Evolutionary conservation across 1,284 basidiomycete genomes (phyloP), one percentile per base, ranked within the genome.

Genomic region (Cystobasidium sp.): DNA sequence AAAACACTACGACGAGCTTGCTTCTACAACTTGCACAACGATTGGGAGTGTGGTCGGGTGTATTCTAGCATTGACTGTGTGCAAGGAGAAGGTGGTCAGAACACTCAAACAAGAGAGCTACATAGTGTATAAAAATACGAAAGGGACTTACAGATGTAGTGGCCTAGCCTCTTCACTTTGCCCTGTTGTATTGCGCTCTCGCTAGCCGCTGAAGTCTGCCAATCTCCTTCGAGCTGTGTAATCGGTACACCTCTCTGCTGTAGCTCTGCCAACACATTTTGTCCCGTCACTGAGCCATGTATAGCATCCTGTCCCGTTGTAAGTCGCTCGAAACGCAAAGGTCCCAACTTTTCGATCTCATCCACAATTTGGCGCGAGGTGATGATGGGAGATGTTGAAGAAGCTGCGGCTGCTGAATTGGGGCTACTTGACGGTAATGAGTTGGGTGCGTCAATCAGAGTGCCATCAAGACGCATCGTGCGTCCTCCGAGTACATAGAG

Each of bases 231-330:
- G 12, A 74, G 39, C 16, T 68, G 56, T 24, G 55, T 66, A 12
- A 68, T 20, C 49, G 55, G 65, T 20, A 68, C 41, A 46, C 63
- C 63, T 51, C 49, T 10, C 16, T 58, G 53, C 31, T 65, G 70
- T 6, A 73, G 70, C 2, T 24, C 62, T 24, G 43, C 24, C 12
- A 65, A 63, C n/a, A 73, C 20, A 51, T 73, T 62, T 37, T 73
- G 70, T 0, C 43, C 9, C n/a, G 70, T 73, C 6, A 73, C 70
- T 14, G 56, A 64, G 18, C 70, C 70, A 73, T 73, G 63, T n/a
- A 73, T 44, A 6, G 55, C 7, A 41, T 66, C 49, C 31, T 73
- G 31, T 39, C 70, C 70, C 10, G 62, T 56, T 43, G 70, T 73
- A 10, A 43, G 62, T 51, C 70, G 37, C 37, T 14, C 20, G 37